These are phyloP conservation scores for Carex kokanica DNA, from an alignment of 176 grass and related monocot species.

Conservation along the genomic window DNA sequence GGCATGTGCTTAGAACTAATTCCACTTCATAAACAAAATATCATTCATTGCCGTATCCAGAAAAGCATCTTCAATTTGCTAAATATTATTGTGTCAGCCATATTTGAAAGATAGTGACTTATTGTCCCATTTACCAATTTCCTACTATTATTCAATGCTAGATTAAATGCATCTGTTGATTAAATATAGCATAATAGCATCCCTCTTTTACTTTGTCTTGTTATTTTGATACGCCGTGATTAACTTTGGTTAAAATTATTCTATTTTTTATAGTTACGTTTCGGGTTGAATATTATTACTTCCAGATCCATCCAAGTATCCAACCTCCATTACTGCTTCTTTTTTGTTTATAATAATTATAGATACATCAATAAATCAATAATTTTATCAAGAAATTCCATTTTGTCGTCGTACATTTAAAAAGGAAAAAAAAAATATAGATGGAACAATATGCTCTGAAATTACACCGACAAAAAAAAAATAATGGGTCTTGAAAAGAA, in stretches of 20 bases:
- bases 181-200: neutral
- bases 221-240: neutral
- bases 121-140: constrained; percentile 16
- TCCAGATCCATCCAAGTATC: neutral
- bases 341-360: neutral
- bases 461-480: neutral
- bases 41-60: constrained; percentile 14
- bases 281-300: neutral
- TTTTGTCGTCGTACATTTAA: neutral
- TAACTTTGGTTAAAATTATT: neutral
- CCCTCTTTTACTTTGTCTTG: neutral
- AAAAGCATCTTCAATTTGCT: constrained; percentile 24
- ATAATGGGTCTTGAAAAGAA: neutral
- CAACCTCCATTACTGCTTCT: neutral
- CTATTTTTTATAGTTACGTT: neutral
- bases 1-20: constrained; percentile 25
- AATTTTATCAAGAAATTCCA: neutral
- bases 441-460: neutral
- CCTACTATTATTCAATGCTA: neutral
- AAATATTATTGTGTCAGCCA: neutral
- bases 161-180: constrained; percentile 5
- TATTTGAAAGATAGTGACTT: constrained; percentile 11
- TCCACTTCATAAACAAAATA: constrained; percentile 5
- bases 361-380: neutral
- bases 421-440: neutral